Percentiles rank a stretch among this genome's conserved stretches.
These are phyloP conservation scores for Scedosporium apiospermum DNA, from an alignment of 2,329 filamentous ascomycete genomes.

Conservation along the genomic window DNA sequence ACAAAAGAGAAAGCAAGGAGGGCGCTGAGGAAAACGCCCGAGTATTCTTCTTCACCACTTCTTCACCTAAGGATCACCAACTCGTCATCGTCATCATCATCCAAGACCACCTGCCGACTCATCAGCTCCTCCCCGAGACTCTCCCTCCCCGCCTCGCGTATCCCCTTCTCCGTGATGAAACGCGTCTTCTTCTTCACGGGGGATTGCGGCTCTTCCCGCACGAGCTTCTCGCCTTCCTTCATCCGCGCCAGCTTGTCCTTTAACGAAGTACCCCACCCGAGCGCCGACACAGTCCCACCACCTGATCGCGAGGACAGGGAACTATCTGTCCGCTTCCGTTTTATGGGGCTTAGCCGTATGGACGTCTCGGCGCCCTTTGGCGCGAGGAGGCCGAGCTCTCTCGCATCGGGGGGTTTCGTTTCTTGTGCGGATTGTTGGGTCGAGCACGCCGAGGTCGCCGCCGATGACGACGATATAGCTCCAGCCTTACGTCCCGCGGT, in stretches of 20 bases:
- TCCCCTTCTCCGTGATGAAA: slow-evolving; percentile 71
- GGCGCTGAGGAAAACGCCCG: not conserved
- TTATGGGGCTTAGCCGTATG: slow-evolving; percentile 49
- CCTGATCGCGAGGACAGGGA: slow-evolving; percentile 25
- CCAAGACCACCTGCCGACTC: slow-evolving; percentile 23
- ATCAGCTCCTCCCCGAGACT: slow-evolving; percentile 50
- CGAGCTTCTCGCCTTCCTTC: slow-evolving; percentile 49
- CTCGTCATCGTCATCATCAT: slow-evolving; percentile 38
- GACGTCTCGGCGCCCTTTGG: slow-evolving; percentile 28
- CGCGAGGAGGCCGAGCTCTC: slow-evolving; percentile 30
- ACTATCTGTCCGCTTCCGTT: slow-evolving; percentile 50
- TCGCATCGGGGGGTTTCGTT: slow-evolving; percentile 20
- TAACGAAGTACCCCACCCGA: slow-evolving; percentile 50
- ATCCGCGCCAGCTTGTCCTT: slow-evolving; percentile 49
- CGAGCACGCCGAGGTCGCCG: not conserved
- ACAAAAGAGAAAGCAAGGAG: not conserved
- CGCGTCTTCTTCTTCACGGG: slow-evolving; percentile 63
- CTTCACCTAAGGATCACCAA: slow-evolving; percentile 32
- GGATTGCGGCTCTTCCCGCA: slow-evolving; percentile 21
- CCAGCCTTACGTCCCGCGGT: not conserved
- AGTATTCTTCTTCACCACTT: not conserved
- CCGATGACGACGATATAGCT: not conserved
- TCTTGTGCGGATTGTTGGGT: slow-evolving; percentile 1
- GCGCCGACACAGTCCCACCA: slow-evolving; percentile 14
- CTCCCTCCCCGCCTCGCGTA: slow-evolving; percentile 66